Evolutionary conservation across 2,329 filamentous ascomycete genomes (phyloP), one percentile per base, ranked within the genome.

Genomic region (Botrytis squamosa): DNA sequence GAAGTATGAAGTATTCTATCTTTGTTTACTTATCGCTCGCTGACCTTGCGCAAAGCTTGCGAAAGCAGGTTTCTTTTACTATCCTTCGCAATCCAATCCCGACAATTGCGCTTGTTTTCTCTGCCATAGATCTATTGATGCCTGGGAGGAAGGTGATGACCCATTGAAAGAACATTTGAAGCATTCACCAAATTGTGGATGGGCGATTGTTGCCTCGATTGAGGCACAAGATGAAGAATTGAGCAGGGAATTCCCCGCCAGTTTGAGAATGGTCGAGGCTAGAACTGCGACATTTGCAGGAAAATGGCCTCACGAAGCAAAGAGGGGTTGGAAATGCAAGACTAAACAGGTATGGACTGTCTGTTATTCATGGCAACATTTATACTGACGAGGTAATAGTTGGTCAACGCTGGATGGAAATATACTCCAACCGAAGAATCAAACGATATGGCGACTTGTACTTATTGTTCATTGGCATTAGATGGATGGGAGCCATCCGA

Each of bases 401-500:
- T 98, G 85, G 93, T 93, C 49, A 93, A 95, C 77, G 93, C 94
- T 42, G 96, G 96, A 18, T 99, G 95, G 95, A 94, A 92, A 81
- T 98, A 95, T 83, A 97, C 94, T 38, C 95, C 96, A 0, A 93
- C 90, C 9, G 84, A 89, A 62, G 94, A 95, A 62, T 93, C 91
- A 20, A 91, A 96, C 77, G 96, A 99, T 82, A 93, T 95, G 84
- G 93, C 93, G 16, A 96, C 92, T 18, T 99, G 96, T 81, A 88
- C 93, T 42, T 98, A 98, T 83, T 99, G 96, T 84, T 90, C 92
- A 73, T 84, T 98, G 25, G 94, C 92, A 18, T 87, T 99, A 18
- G 95, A 98, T 82, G 94, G 94, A 10, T 99, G 97, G 96, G 96
- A 98, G 81, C 91, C 92, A 1, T 91, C 91, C 74, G 96, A 99